Evolutionary conservation across 129 eudicot species (phyloP).

Genomic region (sunflower (Helianthus annuus)): HanXRQr2.0-SUNRISE NC_035441.2:186021567-186022066

Average conservation of each 20-base stretch:
- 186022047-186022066: too few relatives aligned
- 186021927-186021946: not conserved
- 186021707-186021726: not conserved
- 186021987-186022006: not conserved
- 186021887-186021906: not conserved
- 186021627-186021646: too few relatives aligned
- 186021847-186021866: not conserved
- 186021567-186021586: too few relatives aligned
- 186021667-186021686: not conserved
- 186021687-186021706: too few relatives aligned
- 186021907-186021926: conserved; percentile 1
- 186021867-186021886: not conserved
- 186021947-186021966: not conserved
- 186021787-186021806: conserved; percentile 3
- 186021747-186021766: not conserved
- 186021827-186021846: not conserved
- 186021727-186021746: conserved; percentile 4
- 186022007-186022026: not conserved
- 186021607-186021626: too few relatives aligned
- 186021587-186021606: too few relatives aligned
- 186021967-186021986: not conserved
- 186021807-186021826: not conserved
- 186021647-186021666: not conserved
- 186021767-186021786: conserved; percentile 1
- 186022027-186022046: not conserved